Evolutionary conservation across 257 asterid species (phyloP), one percentile per base, ranked within the genome.

Genomic region (Solanum commersonii): DNA sequence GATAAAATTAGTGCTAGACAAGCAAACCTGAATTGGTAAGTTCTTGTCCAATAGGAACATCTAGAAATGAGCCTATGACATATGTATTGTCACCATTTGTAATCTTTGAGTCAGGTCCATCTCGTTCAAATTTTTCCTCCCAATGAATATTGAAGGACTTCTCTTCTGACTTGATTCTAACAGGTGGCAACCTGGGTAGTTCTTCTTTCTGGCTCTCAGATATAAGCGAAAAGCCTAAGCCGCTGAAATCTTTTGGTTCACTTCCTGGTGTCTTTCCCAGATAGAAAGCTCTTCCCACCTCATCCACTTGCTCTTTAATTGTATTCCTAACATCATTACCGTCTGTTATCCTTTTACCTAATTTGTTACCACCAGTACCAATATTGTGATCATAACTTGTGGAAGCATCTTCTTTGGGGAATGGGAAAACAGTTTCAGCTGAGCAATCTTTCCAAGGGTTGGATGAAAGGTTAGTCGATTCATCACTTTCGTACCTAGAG

Each of bases 21-120:
- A 31, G 49, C 90, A 34, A 84, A 88, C 90, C 88, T 86, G 89
- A 79, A 52, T 73, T 33, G 56, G 37, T 82, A 49, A 82, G 87
- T 38, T 89, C 89, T 86, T 89, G 89, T 13, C 91, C 91, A 49
- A 89, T 52, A 35, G 91, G 87, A 87, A 89, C 91, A 89, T 89
- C 91, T 40, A 89, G 89, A 89, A 70, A 89, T 72, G 91, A 89
- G 12, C 89, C 91, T 22, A 86, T 89, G 49, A 20, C 70, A 72
- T 82, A 82, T 70, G 87, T 27, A 59, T 82, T 86, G 35, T 86
- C 91, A 35, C 89, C 44, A 71, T 70, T 52, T 27, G 77, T 33
- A 86, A 86, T 86, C 76, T 60, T 89, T 34, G 87, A 87, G 68
- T 29, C 87, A 79, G 72, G 63, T 56, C 89, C 91, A 86, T 89